Evolutionary conservation across 306 rosid species (phyloP).

Genomic region (Inga leiocalycina): DNA sequence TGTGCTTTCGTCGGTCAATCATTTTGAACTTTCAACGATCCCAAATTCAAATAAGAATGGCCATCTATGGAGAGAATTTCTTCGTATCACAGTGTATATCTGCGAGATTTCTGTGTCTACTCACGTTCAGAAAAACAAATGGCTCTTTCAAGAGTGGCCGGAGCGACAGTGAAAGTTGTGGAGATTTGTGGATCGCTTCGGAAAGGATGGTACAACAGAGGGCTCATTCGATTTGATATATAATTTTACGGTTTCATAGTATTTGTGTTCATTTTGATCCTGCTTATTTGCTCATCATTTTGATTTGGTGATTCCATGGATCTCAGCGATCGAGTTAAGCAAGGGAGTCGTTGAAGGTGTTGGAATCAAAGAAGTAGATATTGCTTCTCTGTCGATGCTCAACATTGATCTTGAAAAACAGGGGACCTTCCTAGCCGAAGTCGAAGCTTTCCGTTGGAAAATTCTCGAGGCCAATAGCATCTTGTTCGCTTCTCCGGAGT

Average conservation of each 20-base stretch:
- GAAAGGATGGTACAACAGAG: slow-evolving; percentile 49
- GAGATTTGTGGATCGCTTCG: slow-evolving; percentile 61
- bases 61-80: neutral
- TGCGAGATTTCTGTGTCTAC: neutral
- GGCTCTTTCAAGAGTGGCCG: slow-evolving; percentile 8
- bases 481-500: slow-evolving; percentile 84
- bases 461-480: slow-evolving; percentile 62
- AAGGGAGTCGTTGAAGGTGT: slow-evolving; percentile 49
- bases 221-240: slow-evolving; percentile 57
- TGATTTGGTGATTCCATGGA: neutral
- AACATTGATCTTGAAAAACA: slow-evolving; percentile 70
- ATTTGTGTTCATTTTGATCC: neutral
- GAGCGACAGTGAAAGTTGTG: slow-evolving; percentile 38
- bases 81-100: neutral
- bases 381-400: slow-evolving; percentile 58
- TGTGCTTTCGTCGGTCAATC: neutral
- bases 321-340: slow-evolving; percentile 57
- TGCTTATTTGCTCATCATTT: neutral
- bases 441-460: slow-evolving; percentile 67
- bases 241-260: neutral
- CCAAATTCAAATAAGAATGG: neutral
- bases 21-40: neutral
- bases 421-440: slow-evolving; percentile 54
- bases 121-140: neutral
- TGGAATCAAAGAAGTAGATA: slow-evolving; percentile 58